Evolutionary conservation across 2,329 filamentous ascomycete genomes (phyloP), one percentile per base, ranked within the genome.

Genomic region (Aureobasidium zeae): DNA sequence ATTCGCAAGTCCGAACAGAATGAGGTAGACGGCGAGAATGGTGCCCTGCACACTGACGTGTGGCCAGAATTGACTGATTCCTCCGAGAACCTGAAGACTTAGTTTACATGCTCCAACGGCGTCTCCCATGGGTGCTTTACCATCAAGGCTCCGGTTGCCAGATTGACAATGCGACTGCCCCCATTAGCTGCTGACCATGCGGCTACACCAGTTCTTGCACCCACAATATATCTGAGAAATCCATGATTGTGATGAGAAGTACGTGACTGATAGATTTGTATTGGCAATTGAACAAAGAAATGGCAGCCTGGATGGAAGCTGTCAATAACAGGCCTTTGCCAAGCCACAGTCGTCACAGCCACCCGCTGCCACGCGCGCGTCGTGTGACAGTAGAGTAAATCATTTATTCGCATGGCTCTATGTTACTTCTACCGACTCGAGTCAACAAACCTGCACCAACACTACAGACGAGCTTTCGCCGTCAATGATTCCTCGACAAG

Each of bases 171-270:
- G 61, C 91, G 91, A 71, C 91, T 96, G 63, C 48, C 49, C 55
- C 11, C 20, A 12, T 38, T 20, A 45, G 35, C 35, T 30, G 15
- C 17, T 9, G 10, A 12, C n/a, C 24, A 29, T 7, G 8, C 12
- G 3, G 4, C 5, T 12, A 5, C 25, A 12, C 17, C 16, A 5
- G n/a, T 7, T 5, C 9, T 9, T 22, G 4, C 10, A 39, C 36
- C 11, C 74, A 93, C 86, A 94, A 93, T 63, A 80, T 81, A 68
- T 94, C 86, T 51, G 86, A 89, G 71, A 87, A 85, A 67, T 94
- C 87, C 86, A 94, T 94, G 53, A 61, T 71, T 59, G 12, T 22
- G 39, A 13, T 34, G n/a, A n/a, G n/a, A n/a, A n/a, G n/a, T n/a
- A n/a, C n/a, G n/a, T n/a, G n/a, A n/a, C n/a, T n/a, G n/a, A n/a